These are phyloP conservation scores for Salvia hispanica DNA, from an alignment of 257 asterid genomes.

Conservation along the genomic window DNA sequence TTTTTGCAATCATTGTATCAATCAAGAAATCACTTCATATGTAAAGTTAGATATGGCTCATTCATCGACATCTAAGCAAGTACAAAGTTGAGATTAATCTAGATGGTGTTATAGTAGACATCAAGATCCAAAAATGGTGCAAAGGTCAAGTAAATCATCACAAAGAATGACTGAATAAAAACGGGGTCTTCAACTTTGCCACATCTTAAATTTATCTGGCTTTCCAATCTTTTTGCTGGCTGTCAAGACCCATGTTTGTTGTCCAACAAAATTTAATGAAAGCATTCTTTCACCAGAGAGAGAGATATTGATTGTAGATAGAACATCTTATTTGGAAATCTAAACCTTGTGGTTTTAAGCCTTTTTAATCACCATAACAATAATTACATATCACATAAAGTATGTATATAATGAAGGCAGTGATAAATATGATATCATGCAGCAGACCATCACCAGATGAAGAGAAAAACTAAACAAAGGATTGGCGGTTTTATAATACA, in stretches of 20 bases:
- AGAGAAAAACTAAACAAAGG: background rate
- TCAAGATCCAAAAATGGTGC: background rate
- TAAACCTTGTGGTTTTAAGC: constrained; percentile 1
- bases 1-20: background rate
- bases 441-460: background rate
- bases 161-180: constrained; percentile 15
- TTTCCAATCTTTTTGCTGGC: constrained; percentile 12
- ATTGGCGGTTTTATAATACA: constrained; percentile 5
- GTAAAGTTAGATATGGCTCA: background rate
- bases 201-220: constrained; percentile 9
- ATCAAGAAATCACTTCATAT: constrained; percentile 1
- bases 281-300: background rate
- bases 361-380: constrained; percentile 8
- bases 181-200: constrained; percentile 8
- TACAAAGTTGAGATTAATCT: constrained; percentile 1
- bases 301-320: background rate
- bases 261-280: constrained; percentile 11
- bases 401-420: background rate
- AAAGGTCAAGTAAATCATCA: background rate
- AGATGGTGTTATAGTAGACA: background rate
- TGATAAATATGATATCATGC: background rate
- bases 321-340: constrained; percentile 11
- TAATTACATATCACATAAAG: background rate
- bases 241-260: constrained; percentile 9
- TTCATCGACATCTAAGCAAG: background rate